A percentile compares a stretch with the other conserved stretches of the same genome.
Conservation (phyloP, 192 early-diverging fungal species). For the Umbelopsis sp. region DNA sequence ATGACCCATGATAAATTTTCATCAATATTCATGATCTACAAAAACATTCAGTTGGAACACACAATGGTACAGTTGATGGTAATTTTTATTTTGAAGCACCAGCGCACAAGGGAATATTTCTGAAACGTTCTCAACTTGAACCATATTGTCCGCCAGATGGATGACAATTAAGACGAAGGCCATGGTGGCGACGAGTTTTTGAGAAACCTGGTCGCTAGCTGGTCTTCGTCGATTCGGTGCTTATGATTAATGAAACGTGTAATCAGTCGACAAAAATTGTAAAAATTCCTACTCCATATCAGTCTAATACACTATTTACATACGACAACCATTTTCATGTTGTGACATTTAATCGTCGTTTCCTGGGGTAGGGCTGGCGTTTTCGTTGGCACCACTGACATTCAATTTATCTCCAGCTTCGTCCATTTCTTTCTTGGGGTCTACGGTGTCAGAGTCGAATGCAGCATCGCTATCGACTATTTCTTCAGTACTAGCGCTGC, state of each 20-base stretch:
- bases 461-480: neutral
- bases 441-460: slow-evolving; percentile 3
- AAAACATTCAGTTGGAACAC: neutral
- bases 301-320: neutral
- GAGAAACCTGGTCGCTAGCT: slow-evolving; percentile 4
- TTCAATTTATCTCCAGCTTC: slow-evolving; percentile 13
- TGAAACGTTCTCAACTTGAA: slow-evolving; percentile 1
- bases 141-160: slow-evolving; percentile 6
- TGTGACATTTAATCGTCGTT: neutral
- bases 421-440: slow-evolving; percentile 10
- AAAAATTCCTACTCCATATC: too few relatives aligned
- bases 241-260: too few relatives aligned
- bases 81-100: slow-evolving; percentile 15
- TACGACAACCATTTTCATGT: neutral
- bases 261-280: too few relatives aligned
- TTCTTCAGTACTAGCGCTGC: neutral
- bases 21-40: neutral
- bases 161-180: slow-evolving; percentile 20
- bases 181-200: slow-evolving; percentile 21
- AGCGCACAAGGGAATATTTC: slow-evolving; percentile 10
- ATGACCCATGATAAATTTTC: too few relatives aligned
- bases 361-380: slow-evolving; percentile 10
- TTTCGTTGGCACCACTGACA: slow-evolving; percentile 15
- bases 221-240: neutral
- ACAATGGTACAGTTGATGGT: slow-evolving; percentile 7